Evolutionary conservation across 208 protist species (phyloP), one percentile per base, ranked within the genome.

Genomic region (Leishmania gerbilli): DNA sequence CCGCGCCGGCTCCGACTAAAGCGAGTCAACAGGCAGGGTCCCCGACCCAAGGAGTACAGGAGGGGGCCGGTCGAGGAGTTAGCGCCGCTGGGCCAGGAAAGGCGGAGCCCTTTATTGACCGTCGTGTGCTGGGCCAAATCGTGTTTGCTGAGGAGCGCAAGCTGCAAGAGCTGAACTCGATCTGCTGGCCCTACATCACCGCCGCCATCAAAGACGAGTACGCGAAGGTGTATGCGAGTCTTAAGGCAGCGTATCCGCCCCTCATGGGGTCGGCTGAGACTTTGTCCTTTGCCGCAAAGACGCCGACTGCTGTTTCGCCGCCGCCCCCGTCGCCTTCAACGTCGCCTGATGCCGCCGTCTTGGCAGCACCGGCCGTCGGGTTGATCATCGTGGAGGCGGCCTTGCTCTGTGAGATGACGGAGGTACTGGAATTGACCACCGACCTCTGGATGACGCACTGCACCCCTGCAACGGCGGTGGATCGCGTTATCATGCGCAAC

Each of bases 361-460:
- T 74, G 21, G 21, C 60, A 37, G 76, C 58, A 40, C 51, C 71
- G 56, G 78, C 56, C 15, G 81, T 86, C 0, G 79, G 82, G 47
- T 78, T 96, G 11, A 74, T 96, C 47, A 81, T 96, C 24, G n/a
- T 96, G 0, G 90, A 96, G 71, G 93, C 93, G 0, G 93, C 91
- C 21, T 84, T 95, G 74, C 87, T 96, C n/a, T 84, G 92, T 64
- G 88, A 96, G 49, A 89, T 91, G 77, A 34, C 71, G 3, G 77
- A 72, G 45, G 77, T 79, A 64, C 65, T 86, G 62, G 13, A 21
- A 42, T n/a, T 87, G 27, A 92, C 90, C 40, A 91, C 85, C 0
- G 91, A 96, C 74, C 37, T 95, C 4, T 96, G 93, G 91, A 78
- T 93, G 75, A 96, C 90, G 69, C 83, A 85, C 79, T 96, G 93